Conservation (phyloP, 495 filamentous ascomycete species). For the Niebla homalea region DNA sequence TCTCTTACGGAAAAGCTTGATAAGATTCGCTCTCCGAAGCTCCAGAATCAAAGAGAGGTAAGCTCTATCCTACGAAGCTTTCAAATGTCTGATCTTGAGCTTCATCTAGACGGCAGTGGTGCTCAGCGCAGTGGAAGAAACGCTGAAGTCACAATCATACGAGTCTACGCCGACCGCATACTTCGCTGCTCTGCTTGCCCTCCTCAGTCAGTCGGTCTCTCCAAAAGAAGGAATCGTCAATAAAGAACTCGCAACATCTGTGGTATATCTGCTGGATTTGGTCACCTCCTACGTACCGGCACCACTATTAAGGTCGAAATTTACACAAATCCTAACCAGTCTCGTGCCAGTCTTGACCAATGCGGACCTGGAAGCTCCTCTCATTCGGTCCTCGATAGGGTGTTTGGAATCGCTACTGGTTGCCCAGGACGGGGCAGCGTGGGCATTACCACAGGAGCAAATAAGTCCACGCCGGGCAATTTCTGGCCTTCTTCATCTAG, state of each 20-base stretch:
- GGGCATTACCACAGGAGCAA: conserved; percentile 71
- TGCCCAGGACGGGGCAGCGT: conserved; percentile 75
- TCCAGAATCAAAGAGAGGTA: conserved; percentile 50
- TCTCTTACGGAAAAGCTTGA: conserved; percentile 82
- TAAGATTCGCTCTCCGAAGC: conserved; percentile 90
- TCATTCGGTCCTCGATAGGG: conserved; percentile 80
- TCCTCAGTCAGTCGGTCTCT: conserved; percentile 64
- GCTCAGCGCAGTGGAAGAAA: conserved; percentile 82
- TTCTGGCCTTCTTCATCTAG: conserved; percentile 69
- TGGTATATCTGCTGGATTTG: conserved; percentile 91
- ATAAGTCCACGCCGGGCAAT: conserved; percentile 81
- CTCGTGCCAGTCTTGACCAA: conserved; percentile 72
- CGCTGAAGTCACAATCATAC: conserved; percentile 72
- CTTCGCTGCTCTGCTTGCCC: conserved; percentile 86
- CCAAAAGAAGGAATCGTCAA: conserved; percentile 50
- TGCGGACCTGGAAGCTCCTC: conserved; percentile 72
- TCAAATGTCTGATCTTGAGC: conserved; percentile 8
- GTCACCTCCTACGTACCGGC: conserved; percentile 71
- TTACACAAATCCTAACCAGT: conserved; percentile 77
- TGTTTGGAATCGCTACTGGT: conserved; percentile 78
- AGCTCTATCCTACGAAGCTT: neutral
- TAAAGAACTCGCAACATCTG: conserved; percentile 71
- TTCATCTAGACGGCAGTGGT: conserved; percentile 65
- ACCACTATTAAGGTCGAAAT: conserved; percentile 79
- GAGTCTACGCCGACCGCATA: conserved; percentile 78